These are phyloP conservation scores for Klebsormidium nitens DNA, from an alignment of 139 green algal species.

Conservation along the genomic window DNA sequence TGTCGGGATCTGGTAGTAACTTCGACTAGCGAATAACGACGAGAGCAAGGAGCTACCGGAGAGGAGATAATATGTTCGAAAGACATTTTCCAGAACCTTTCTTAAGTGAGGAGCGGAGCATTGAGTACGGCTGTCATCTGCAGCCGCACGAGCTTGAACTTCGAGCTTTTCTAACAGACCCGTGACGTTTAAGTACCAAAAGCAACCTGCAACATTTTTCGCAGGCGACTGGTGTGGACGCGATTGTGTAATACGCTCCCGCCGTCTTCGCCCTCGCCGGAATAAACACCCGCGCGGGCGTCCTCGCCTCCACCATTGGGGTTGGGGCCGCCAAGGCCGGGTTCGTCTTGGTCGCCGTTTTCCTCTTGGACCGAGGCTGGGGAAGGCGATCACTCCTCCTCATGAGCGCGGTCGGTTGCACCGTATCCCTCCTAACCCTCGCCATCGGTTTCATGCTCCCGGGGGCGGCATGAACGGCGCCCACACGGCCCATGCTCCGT, in stretches of 20 bases:
- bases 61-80: no score
- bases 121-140: no score
- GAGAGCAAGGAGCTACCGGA: no score
- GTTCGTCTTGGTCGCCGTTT: slow-evolving; percentile 20
- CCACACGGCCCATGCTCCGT: not conserved
- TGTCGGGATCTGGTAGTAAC: no score
- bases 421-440: slow-evolving; percentile 11
- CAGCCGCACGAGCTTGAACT: no score
- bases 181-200: not conserved
- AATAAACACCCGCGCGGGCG: not conserved
- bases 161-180: no score
- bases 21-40: no score
- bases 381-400: slow-evolving; percentile 29
- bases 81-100: no score
- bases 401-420: not conserved
- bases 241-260: slow-evolving; percentile 41
- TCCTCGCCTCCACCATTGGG: slow-evolving; percentile 28
- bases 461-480: not conserved
- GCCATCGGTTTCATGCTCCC: not conserved
- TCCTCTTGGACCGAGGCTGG: slow-evolving; percentile 29
- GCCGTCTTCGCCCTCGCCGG: slow-evolving; percentile 27
- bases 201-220: no score
- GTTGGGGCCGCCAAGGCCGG: slow-evolving; percentile 32
- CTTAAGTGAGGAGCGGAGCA: no score
- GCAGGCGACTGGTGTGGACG: slow-evolving; percentile 34